phyloP scores from a whole-genome alignment of 2,329 filamentous ascomycete genomes.

The Colletotrichum aenigma region DNA sequence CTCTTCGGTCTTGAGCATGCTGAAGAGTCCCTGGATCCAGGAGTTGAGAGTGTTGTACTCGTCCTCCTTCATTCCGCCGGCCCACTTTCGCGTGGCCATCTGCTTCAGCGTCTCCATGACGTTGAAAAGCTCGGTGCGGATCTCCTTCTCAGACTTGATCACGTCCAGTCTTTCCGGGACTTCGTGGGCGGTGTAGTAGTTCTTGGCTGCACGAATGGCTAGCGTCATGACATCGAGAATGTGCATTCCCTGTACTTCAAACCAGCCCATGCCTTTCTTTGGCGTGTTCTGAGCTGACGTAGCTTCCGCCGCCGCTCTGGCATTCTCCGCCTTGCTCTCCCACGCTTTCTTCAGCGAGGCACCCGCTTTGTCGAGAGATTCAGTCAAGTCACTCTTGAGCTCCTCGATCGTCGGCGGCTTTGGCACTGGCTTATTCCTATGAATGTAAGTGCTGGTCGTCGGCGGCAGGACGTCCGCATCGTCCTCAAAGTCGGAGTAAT shows the following conservation, averaged over 20 bases:
- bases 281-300: not conserved
- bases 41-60: conserved; percentile 76
- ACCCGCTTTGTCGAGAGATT: conserved; percentile 71
- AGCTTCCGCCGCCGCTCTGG: not conserved
- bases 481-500: conserved; percentile 64
- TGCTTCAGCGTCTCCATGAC: conserved; percentile 92
- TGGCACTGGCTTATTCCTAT: conserved; percentile 79
- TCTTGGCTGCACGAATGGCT: conserved; percentile 93
- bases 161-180: conserved; percentile 82
- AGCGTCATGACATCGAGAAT: conserved; percentile 91
- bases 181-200: conserved; percentile 95
- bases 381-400: conserved; percentile 71
- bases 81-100: conserved; percentile 87
- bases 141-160: conserved; percentile 85
- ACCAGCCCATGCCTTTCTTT: conserved; percentile 67
- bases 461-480: conserved; percentile 90
- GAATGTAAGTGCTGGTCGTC: conserved; percentile 93
- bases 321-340: conserved; percentile 31
- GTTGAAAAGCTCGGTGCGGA: conserved; percentile 81
- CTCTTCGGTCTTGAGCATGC: conserved; percentile 78
- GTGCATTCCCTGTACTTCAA: conserved; percentile 89
- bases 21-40: conserved; percentile 82
- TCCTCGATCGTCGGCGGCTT: conserved; percentile 84
- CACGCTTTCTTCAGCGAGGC: conserved; percentile 68
- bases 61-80: conserved; percentile 77